Evolutionary conservation across 1,284 basidiomycete species (phyloP), one percentile per base, ranked within the genome.

Genomic region (Ceratobasidium sp.): DNA sequence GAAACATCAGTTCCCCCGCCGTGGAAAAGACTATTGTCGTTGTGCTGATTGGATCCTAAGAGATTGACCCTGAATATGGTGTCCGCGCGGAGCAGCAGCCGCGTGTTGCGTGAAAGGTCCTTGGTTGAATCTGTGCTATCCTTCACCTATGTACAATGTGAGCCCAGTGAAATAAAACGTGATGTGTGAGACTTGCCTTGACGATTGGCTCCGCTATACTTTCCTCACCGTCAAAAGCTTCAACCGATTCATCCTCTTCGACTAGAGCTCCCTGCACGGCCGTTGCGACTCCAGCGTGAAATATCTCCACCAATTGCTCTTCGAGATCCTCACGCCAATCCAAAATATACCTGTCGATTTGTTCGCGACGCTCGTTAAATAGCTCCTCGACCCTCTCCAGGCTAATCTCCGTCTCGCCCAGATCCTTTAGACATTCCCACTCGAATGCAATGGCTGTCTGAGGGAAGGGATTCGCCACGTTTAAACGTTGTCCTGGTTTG

Each of bases 71-170:
- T 43, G 21, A 61, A 61, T 6, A 61, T 43, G 14, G 58, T 61
- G 35, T 61, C 58, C 13, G 58, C 58, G 23, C 58, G 58, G 21
- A 61, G 58, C 21, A 61, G 21, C 6, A 61, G 21, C n/a, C 58
- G 58, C 35, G 35, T 43, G 35, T 61, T 61, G 23, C 13, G n/a
- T 18, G 32, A 41, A 6, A 61, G 41, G 38, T 61, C 30, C 13
- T 38, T 16, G 16, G 38, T 43, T 21, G 26, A 18, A 41, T 61
- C 58, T 2, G 35, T 21, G 35, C 41, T 38, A 38, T 11, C 35
- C 11, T 38, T 38, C 35, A 38, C 35, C 35, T 38, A 11, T 11
- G 35, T 11, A 38, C 35, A 11, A 4, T 11, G 11, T 38, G 11
- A 35, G 28, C 55, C 55, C 30, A 38, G 35, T 38, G 11, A 5